phyloP scores from a whole-genome alignment of 371 early-diverging fungal species.

The Lichtheimia hyalospora region DNA sequence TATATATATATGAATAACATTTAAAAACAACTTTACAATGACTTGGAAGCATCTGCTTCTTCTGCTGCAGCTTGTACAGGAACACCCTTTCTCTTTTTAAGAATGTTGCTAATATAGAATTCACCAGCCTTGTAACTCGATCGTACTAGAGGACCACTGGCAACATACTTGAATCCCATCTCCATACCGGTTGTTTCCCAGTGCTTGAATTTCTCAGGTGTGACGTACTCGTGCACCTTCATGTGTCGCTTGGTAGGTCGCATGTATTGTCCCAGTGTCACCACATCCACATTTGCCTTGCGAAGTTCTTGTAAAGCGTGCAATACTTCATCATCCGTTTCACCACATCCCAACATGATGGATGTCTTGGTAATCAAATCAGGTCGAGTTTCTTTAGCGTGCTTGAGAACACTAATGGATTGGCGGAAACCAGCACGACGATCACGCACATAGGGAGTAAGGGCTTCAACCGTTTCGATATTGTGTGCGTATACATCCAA shows the following conservation, averaged over 20 bases:
- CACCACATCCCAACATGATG: constrained; percentile 98
- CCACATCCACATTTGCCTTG: constrained; percentile 86
- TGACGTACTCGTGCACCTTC: constrained; percentile 95
- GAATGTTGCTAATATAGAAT: constrained; percentile 90
- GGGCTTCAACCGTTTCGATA: constrained; percentile 93
- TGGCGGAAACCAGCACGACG: constrained; percentile 93
- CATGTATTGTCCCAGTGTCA: constrained; percentile 99
- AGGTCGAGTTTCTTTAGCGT: constrained; percentile 82
- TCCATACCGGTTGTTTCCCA: constrained; percentile 84
- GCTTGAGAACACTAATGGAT: constrained; percentile 84
- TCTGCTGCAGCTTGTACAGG: constrained; percentile 15
- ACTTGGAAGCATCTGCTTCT: too few relatives aligned
- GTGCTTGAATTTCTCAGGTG: constrained; percentile 90
- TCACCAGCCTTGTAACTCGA: constrained; percentile 98
- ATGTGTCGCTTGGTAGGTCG: constrained; percentile 97
- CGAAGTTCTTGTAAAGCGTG: constrained; percentile 87
- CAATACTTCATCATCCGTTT: constrained; percentile 91
- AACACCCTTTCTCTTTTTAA: constrained; percentile 58
- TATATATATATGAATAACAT: too few relatives aligned
- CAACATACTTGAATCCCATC: constrained; percentile 95
- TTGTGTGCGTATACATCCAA: constrained; percentile 99
- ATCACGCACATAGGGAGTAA: constrained; percentile 93
- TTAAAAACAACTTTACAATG: too few relatives aligned
- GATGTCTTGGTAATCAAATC: constrained; percentile 92
- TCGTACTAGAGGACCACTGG: constrained; percentile 94